Evolutionary conservation across 1,139 yeast species (phyloP).

Genomic region (Taiozyma sp.): DNA sequence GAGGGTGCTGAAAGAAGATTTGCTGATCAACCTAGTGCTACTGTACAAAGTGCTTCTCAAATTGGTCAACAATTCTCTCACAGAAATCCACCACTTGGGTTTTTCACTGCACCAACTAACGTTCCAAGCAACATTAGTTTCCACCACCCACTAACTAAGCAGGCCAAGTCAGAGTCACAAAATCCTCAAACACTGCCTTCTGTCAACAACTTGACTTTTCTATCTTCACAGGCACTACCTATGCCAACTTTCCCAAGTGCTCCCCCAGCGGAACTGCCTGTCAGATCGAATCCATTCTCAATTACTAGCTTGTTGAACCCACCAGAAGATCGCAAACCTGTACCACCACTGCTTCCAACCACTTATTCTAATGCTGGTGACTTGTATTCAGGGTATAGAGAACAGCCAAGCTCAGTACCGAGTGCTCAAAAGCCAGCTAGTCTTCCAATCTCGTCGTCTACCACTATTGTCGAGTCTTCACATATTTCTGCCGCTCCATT

Average conservation of each 20-base stretch:
- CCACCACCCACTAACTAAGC: neutral
- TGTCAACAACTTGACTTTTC: neutral
- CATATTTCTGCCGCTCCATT: slow-evolving; percentile 2
- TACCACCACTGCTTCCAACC: neutral
- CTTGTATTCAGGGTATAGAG: neutral
- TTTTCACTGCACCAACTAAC: slow-evolving; percentile 20
- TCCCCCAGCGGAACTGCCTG: neutral
- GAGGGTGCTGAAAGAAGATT: slow-evolving; percentile 28
- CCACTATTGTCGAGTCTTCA: neutral
- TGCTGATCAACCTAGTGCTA: neutral
- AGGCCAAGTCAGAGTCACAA: neutral
- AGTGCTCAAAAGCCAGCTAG: neutral
- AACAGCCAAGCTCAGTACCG: neutral
- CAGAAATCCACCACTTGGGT: slow-evolving; percentile 23
- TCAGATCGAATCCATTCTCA: slow-evolving; percentile 20
- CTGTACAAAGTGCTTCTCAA: neutral
- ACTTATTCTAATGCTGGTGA: neutral
- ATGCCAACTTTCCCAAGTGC: neutral
- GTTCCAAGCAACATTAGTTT: slow-evolving; percentile 21
- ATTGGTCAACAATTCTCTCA: neutral
- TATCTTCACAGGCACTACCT: neutral
- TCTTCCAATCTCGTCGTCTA: neutral
- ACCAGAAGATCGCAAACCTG: slow-evolving; percentile 11
- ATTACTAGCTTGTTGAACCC: slow-evolving; percentile 23
- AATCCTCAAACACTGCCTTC: neutral